These are phyloP conservation scores for Xylariaceae sp. DNA, from an alignment of 2,329 filamentous ascomycete species.

Conservation along the genomic window DNA sequence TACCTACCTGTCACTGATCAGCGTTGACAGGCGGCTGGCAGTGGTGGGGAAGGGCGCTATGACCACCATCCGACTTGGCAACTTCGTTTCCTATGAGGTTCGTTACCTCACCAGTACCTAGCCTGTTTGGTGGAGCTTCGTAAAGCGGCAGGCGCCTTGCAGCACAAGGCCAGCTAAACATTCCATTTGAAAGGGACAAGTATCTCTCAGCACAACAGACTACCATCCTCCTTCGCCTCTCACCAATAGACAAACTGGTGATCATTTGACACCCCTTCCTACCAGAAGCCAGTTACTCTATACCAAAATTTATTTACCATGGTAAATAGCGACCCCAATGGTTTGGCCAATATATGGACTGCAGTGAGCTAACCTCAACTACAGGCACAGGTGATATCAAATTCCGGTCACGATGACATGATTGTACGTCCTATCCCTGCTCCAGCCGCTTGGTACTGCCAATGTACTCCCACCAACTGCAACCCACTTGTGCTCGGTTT, in stretches of 20 bases:
- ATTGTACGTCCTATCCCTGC: slow-evolving; percentile 73
- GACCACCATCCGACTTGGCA: slow-evolving; percentile 1
- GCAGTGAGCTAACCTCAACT: slow-evolving; percentile 22
- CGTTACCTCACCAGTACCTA: no score
- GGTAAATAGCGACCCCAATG: slow-evolving; percentile 29
- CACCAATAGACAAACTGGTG: slow-evolving; percentile 12
- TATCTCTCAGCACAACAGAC: slow-evolving; percentile 16
- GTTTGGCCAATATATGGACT: slow-evolving; percentile 5
- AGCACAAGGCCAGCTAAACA: slow-evolving; percentile 26
- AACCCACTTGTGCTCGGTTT: slow-evolving; percentile 7
- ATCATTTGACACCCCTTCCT: not conserved
- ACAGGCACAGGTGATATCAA: slow-evolving; percentile 75
- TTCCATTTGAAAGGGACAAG: slow-evolving; percentile 28
- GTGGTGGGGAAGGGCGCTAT: not conserved
- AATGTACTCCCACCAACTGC: not conserved
- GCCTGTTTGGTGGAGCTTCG: not conserved
- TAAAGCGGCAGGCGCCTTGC: slow-evolving; percentile 10
- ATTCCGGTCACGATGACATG: slow-evolving; percentile 97
- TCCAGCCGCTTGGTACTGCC: not conserved
- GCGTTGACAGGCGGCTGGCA: not conserved
- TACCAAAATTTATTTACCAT: slow-evolving; percentile 26
- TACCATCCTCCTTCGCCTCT: not conserved
- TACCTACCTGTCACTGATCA: not conserved
- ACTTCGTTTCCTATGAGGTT: no score
- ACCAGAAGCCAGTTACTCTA: not conserved